These are phyloP conservation scores for Scenedesmus sp. DNA, from an alignment of 163 green algal genomes.

Conservation along the genomic window DNA sequence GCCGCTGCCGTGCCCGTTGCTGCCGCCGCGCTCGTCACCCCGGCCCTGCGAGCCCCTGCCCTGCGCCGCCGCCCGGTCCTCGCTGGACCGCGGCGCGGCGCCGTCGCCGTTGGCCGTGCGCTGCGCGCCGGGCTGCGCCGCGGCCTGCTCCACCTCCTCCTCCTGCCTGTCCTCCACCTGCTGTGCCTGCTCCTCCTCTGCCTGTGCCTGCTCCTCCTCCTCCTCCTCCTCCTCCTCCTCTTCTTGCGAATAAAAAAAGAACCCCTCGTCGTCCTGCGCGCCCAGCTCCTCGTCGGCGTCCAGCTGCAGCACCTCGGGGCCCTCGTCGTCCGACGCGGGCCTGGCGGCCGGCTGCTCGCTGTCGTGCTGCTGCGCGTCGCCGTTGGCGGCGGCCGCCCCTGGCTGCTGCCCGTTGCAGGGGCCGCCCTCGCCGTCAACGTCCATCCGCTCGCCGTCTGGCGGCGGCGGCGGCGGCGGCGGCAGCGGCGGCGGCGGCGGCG, in stretches of 20 bases:
- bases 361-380: not conserved
- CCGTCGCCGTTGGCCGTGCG: no score
- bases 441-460: not conserved
- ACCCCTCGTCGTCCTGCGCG: not conserved
- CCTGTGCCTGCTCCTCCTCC: not conserved
- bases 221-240: not conserved
- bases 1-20: no score
- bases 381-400: no score
- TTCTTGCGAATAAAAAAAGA: not conserved
- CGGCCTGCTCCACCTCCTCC: not conserved
- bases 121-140: no score
- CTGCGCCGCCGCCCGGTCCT: no score
- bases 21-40: no score
- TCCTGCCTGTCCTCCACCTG: not conserved
- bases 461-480: not conserved
- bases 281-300: conserved; percentile 4
- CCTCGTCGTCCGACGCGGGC: not conserved
- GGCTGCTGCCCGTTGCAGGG: not conserved
- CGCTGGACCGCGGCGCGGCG: no score
- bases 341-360: not conserved
- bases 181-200: not conserved
- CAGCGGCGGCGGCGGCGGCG: no score
- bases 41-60: no score
- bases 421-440: conserved; percentile 1
- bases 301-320: not conserved